Conservation (phyloP, 768 basidiomycete genomes). For the Psilocybe sp. region DNA sequence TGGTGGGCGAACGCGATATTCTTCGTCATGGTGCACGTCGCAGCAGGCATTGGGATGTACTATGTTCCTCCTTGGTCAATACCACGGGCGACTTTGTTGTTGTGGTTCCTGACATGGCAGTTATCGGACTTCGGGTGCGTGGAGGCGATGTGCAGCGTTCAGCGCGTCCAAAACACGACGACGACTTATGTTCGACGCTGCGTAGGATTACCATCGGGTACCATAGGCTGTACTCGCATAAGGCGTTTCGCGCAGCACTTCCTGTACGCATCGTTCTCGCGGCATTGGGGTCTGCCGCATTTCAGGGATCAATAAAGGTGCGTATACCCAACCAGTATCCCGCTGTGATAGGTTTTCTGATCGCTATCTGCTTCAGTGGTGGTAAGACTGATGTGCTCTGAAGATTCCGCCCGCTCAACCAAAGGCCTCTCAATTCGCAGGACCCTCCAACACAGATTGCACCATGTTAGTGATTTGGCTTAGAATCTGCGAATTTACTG, state of each 20-base stretch:
- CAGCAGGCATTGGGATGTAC: slow-evolving; percentile 50
- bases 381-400: slow-evolving; percentile 29
- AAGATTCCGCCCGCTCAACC: background rate
- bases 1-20: slow-evolving; percentile 68
- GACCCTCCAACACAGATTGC: slow-evolving; percentile 72
- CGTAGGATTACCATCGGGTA: slow-evolving; percentile 72
- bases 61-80: slow-evolving; percentile 45
- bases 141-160: background rate
- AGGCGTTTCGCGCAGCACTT: slow-evolving; percentile 58
- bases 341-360: background rate
- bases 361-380: slow-evolving; percentile 37
- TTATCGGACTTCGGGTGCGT: slow-evolving; percentile 67
- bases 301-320: slow-evolving; percentile 81
- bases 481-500: background rate
- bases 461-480: slow-evolving; percentile 51
- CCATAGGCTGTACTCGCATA: slow-evolving; percentile 77
- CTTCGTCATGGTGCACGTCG: slow-evolving; percentile 55
- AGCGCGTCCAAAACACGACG: no score
- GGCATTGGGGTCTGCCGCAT: slow-evolving; percentile 65
- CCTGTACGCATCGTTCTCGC: slow-evolving; percentile 59
- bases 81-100: slow-evolving; percentile 40
- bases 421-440: slow-evolving; percentile 23
- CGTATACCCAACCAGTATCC: slow-evolving; percentile 6
- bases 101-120: slow-evolving; percentile 67
- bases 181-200: background rate